A percentile compares a stretch with the other conserved stretches of the same genome.
Conservation (phyloP, 1,139 yeast species). For the Blastobotrys buckinghamii region DNA sequence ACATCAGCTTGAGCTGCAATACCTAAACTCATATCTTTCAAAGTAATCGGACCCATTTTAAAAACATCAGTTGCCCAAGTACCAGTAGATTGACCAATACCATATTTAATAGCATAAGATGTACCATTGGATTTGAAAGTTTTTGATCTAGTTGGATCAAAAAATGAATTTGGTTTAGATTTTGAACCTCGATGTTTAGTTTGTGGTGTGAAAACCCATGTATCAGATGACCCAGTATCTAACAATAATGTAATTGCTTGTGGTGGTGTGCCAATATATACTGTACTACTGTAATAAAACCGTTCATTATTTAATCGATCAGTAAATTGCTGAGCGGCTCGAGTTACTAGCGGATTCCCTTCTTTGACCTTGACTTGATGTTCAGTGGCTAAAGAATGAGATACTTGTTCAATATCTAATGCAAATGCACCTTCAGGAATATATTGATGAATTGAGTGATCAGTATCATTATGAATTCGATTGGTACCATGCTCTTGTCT, state of each 20-base stretch:
- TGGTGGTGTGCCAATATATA: conserved; percentile 28
- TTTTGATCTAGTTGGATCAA: conserved; percentile 21
- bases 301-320: conserved; percentile 32
- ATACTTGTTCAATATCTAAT: conserved; percentile 21
- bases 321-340: conserved; percentile 21
- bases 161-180: conserved; percentile 34
- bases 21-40: conserved; percentile 42
- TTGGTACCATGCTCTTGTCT: neutral
- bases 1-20: conserved; percentile 42
- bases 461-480: neutral
- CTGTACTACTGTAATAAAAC: conserved; percentile 32
- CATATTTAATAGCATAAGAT: conserved; percentile 24
- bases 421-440: conserved; percentile 25
- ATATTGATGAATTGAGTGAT: neutral
- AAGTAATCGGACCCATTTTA: conserved; percentile 36
- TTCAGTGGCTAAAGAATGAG: conserved; percentile 15
- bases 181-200: conserved; percentile 22
- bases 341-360: conserved; percentile 6
- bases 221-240: conserved; percentile 69
- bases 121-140: conserved; percentile 23
- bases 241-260: conserved; percentile 31
- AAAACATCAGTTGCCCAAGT: conserved; percentile 46
- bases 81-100: conserved; percentile 34
- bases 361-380: neutral
- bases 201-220: conserved; percentile 46